Base-by-base conservation (phyloP, 768 basidiomycete species). In the Phallus indusiatus region DNA sequence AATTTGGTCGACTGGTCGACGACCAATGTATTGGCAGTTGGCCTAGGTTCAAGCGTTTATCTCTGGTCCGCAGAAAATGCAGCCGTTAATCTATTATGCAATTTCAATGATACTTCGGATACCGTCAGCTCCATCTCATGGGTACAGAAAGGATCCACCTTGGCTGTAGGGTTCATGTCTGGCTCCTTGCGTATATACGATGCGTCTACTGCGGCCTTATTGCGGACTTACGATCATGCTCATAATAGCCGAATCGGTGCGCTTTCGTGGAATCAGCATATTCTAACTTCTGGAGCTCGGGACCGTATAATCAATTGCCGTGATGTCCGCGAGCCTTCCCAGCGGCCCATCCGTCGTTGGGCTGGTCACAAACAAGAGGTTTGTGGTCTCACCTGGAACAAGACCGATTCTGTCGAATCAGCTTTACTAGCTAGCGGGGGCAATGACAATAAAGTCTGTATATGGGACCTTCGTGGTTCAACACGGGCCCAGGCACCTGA, bases 391-490 rank as follows among this genome's bases (percentile, higher is more conserved):
- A 86, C 90, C 60, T 99, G 94, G 95, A 93, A 86, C 67, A 76
- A 79, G 12, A 65, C 68, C 33, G 76, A 75, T 24, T 76, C 78
- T 46, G 60, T 71, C 54, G 65, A 76, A 62, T 69, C 70, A 8
- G 84, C 84, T 8, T 78, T 78, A 33, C 80, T 99, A 4, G 95
- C 95, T 2, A 92, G 88, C 64, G 95, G 95, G 1, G 95, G 95
- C 0, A 99, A 99, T 69, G 95, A 99, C 72, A 99, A 99, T 74
- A 97, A 97, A 74, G 90, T 99, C 17, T 93, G 91, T 66, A 93
- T 99, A 55, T 99, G 94, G 91, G 94, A 97, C 68, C 73, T 92
- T 56, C 78, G 89, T 58, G 88, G 86, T 9, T 80, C 53, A 63
- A 62, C 21, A 55, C 63, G 24, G 60, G 60, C 8, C 64, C 64